These are phyloP conservation scores for Talaromyces ruber DNA, from an alignment of 495 filamentous ascomycete genomes.

Conservation along the genomic window DNA sequence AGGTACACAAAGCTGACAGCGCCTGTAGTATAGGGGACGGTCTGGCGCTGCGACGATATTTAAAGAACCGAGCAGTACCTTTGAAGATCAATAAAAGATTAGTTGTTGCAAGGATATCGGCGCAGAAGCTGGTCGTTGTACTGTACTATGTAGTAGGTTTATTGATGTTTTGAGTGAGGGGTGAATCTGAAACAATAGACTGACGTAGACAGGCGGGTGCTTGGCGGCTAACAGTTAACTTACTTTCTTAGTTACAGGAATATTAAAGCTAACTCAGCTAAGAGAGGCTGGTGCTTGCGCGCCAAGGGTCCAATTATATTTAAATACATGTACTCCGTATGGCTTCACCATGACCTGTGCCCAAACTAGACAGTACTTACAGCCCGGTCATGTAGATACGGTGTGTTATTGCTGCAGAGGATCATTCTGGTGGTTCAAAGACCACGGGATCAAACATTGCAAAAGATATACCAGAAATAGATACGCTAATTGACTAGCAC, in stretches of 20 bases:
- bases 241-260: no score
- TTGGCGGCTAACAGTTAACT: conserved; percentile 2
- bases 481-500: neutral
- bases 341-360: neutral
- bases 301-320: neutral
- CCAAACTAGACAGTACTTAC: neutral
- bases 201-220: conserved; percentile 5
- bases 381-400: neutral
- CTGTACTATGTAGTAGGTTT: neutral
- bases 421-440: neutral
- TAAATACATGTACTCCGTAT: neutral
- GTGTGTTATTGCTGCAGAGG: neutral
- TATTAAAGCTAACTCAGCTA: no score
- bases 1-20: neutral
- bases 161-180: conserved; percentile 3
- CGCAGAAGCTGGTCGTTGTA: neutral
- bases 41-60: neutral
- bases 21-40: neutral
- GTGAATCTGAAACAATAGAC: conserved; percentile 7
- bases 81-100: neutral
- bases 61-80: neutral
- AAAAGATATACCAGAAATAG: neutral
- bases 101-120: neutral
- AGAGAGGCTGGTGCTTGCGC: neutral
- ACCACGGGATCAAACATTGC: neutral